These are phyloP conservation scores for Schizothecium vesticola DNA, from an alignment of 495 filamentous ascomycete genomes.

Conservation along the genomic window DNA sequence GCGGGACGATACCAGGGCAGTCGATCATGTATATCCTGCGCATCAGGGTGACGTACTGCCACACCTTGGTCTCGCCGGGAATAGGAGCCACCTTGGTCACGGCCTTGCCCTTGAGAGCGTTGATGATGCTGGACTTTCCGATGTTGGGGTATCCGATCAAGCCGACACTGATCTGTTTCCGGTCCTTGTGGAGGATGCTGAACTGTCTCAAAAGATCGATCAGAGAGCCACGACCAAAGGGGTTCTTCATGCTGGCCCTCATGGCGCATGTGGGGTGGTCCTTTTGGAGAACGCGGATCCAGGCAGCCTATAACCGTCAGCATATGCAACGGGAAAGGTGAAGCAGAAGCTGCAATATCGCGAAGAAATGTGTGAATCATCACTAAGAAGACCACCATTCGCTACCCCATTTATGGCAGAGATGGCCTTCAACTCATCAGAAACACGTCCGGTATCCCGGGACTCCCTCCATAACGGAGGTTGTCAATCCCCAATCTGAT, in stretches of 20 bases:
- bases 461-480: conserved; percentile 85
- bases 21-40: conserved; percentile 96
- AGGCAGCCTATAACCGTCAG: conserved; percentile 27
- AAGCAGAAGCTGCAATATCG: conserved; percentile 8
- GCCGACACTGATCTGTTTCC: conserved; percentile 88
- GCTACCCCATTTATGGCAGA: conserved; percentile 35
- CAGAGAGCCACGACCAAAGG: conserved; percentile 63
- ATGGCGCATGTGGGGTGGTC: conserved; percentile 92
- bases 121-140: conserved; percentile 90
- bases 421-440: conserved; percentile 82
- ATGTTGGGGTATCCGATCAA: conserved; percentile 71
- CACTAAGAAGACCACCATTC: conserved; percentile 91
- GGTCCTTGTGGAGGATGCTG: conserved; percentile 78
- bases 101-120: conserved; percentile 85
- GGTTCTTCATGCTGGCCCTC: conserved; percentile 87
- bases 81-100: conserved; percentile 94
- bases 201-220: conserved; percentile 83
- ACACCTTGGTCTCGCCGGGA: conserved; percentile 92
- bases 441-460: conserved; percentile 56
- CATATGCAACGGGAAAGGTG: conserved; percentile 4
- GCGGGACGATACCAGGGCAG: conserved; percentile 92
- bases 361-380: conserved; percentile 81
- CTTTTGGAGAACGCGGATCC: conserved; percentile 37
- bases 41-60: conserved; percentile 90
- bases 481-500: conserved; percentile 58